Evolutionary conservation across 176 grass and related monocot species (phyloP).

Genomic region (Panicum miliaceum): DNA sequence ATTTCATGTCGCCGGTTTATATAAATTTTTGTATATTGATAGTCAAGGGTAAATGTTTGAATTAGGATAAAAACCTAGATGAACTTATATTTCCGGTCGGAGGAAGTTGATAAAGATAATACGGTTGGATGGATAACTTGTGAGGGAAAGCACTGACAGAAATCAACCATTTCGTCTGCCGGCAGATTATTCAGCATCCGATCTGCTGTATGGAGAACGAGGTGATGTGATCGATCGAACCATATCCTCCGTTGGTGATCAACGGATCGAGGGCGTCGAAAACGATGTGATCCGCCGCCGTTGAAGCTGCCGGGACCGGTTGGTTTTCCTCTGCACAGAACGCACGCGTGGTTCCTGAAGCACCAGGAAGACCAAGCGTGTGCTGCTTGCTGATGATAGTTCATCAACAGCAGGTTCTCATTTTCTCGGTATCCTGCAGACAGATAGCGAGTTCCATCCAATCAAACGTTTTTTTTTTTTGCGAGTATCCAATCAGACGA

Average conservation of each 20-base stretch:
- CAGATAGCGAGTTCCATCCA: not conserved
- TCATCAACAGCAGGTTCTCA: not conserved
- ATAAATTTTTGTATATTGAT: too few species aligned
- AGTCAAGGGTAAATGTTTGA: too few species aligned
- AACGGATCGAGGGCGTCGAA: not conserved
- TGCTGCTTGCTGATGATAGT: not conserved
- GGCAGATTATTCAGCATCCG: not conserved
- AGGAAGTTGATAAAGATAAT: too few species aligned
- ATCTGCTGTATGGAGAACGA: not conserved
- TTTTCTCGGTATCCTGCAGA: not conserved
- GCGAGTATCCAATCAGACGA: not conserved
- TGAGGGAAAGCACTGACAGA: not conserved
- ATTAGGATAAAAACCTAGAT: too few species aligned
- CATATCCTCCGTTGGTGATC: too few species aligned
- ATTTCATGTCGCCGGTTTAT: too few species aligned
- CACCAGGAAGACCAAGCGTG: not conserved
- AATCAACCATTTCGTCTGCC: not conserved
- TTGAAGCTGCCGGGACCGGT: too few species aligned
- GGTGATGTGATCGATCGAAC: not conserved
- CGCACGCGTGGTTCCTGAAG: not conserved
- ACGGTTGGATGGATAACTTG: too few species aligned
- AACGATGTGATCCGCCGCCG: not conserved
- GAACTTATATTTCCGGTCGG: too few species aligned
- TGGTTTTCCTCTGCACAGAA: not conserved
- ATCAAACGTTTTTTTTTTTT: not conserved